Percentiles rank a stretch among this genome's conserved stretches.
phyloP scores from a whole-genome alignment of 1,139 yeast genomes.

The Kurtzmaniella quercitrusa region DNA sequence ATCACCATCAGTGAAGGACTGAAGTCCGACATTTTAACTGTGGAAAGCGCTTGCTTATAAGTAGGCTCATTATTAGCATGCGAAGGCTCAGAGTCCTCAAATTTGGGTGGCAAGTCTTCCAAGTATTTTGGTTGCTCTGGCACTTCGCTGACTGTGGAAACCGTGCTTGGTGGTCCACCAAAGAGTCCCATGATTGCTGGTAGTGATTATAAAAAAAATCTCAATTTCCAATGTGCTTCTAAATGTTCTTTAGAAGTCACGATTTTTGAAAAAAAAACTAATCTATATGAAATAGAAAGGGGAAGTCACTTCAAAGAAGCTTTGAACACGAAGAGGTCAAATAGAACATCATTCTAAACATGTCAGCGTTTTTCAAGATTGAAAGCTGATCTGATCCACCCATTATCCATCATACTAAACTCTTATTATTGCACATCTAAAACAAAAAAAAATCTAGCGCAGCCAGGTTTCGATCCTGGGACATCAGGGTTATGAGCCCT shows the following conservation, averaged over 20 bases:
- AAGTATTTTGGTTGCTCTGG: slow-evolving; percentile 15
- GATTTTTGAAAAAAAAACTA: too few relatives aligned
- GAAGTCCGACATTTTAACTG: slow-evolving; percentile 48
- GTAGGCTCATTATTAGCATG: slow-evolving; percentile 14
- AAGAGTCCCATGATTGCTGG: slow-evolving; percentile 29
- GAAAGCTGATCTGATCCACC: too few relatives aligned
- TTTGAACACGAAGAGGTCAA: too few relatives aligned
- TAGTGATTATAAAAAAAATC: background rate
- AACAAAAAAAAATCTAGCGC: slow-evolving; percentile 55
- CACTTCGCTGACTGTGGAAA: slow-evolving; percentile 22
- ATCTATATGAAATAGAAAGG: too few relatives aligned
- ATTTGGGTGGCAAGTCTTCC: slow-evolving; percentile 45
- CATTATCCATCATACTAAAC: too few relatives aligned
- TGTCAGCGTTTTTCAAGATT: too few relatives aligned
- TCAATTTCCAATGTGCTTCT: background rate
- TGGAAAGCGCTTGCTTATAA: slow-evolving; percentile 27
- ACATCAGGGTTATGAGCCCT: slow-evolving; percentile 98
- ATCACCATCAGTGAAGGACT: slow-evolving; percentile 47
- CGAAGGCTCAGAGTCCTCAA: slow-evolving; percentile 31
- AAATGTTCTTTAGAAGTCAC: too few relatives aligned
- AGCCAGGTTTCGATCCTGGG: slow-evolving; percentile 97
- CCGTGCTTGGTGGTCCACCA: slow-evolving; percentile 23
- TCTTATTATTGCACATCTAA: too few relatives aligned
- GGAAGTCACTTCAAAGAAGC: too few relatives aligned
- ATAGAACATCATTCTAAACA: too few relatives aligned